These are phyloP conservation scores for Lichtheimia corymbifera DNA, from an alignment of 371 early-diverging fungal genomes.

Conservation along the genomic window DNA sequence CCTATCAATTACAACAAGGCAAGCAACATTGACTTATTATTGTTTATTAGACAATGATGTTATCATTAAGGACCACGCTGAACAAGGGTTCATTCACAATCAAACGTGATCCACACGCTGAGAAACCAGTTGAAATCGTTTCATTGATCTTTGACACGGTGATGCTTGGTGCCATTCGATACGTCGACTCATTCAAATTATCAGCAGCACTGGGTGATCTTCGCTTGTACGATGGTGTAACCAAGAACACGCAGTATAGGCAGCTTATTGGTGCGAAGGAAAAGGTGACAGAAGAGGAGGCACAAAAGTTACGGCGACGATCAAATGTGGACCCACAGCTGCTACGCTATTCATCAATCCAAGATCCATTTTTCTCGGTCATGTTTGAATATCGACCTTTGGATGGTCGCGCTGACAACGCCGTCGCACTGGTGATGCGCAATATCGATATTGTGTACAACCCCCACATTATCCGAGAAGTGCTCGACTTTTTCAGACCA, in stretches of 20 bases:
- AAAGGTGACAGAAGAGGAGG: slow-evolving; percentile 30
- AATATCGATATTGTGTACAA: slow-evolving; percentile 92
- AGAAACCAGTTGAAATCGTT: slow-evolving; percentile 55
- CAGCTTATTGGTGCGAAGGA: slow-evolving; percentile 83
- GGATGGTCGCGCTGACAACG: slow-evolving; percentile 88
- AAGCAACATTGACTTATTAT: neutral
- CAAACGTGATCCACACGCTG: slow-evolving; percentile 64
- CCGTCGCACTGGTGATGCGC: slow-evolving; percentile 80
- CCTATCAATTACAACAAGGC: neutral
- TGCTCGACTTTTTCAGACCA: slow-evolving; percentile 85
- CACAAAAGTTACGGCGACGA: slow-evolving; percentile 13
- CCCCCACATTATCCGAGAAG: slow-evolving; percentile 71
- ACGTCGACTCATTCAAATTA: slow-evolving; percentile 71
- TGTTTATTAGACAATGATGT: slow-evolving; percentile 54
- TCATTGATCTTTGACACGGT: slow-evolving; percentile 73
- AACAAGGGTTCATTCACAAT: slow-evolving; percentile 86
- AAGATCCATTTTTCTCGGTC: slow-evolving; percentile 81
- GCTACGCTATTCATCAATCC: slow-evolving; percentile 16
- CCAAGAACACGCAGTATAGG: slow-evolving; percentile 74
- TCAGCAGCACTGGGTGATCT: slow-evolving; percentile 79
- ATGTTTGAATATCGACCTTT: slow-evolving; percentile 86
- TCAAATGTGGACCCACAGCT: slow-evolving; percentile 24
- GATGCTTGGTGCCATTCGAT: slow-evolving; percentile 52
- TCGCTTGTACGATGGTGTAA: slow-evolving; percentile 80
- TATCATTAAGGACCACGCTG: slow-evolving; percentile 72